These are phyloP conservation scores for Galerina sulciceps DNA, from an alignment of 768 basidiomycete species.

Conservation along the genomic window DNA sequence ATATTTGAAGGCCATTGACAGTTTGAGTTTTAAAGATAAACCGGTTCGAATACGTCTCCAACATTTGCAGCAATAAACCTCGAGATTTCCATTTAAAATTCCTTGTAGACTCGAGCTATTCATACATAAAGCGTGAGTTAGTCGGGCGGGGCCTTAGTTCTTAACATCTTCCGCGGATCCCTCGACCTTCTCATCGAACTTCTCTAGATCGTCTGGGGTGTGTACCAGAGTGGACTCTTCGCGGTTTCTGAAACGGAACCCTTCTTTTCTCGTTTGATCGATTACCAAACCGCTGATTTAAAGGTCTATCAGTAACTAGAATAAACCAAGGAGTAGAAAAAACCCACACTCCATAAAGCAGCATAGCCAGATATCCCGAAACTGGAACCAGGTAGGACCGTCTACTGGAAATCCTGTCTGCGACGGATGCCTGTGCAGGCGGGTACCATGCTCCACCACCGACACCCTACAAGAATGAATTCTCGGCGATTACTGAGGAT, in stretches of 20 bases:
- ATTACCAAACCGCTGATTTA: conserved; percentile 53
- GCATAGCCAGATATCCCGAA: conserved; percentile 64
- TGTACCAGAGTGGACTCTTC: too few species aligned
- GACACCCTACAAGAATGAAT: conserved; percentile 40
- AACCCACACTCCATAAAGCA: conserved; percentile 58
- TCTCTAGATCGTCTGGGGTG: not conserved
- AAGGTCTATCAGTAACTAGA: not conserved
- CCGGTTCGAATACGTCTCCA: too few species aligned
- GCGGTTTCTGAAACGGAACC: conserved; percentile 10
- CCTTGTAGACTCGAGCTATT: conserved; percentile 3
- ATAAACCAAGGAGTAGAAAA: not conserved
- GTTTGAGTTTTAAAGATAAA: too few species aligned
- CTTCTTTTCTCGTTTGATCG: conserved; percentile 48
- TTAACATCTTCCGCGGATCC: too few species aligned
- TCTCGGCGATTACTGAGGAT: not conserved
- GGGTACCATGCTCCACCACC: conserved; percentile 76
- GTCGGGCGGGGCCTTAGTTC: too few species aligned
- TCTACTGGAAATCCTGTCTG: conserved; percentile 50
- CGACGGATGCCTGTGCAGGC: conserved; percentile 59
- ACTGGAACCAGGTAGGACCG: conserved; percentile 65
- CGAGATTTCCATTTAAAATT: conserved; percentile 19
- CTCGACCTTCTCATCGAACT: conserved; percentile 10
- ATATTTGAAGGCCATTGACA: too few species aligned
- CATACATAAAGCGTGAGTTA: not conserved
- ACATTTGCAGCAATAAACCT: not conserved